A percentile compares a stretch with the other conserved stretches of the same genome.
These are phyloP conservation scores for Oryza officinalis DNA, from an alignment of 176 grass and related monocot species.

Conservation along the genomic window DNA sequence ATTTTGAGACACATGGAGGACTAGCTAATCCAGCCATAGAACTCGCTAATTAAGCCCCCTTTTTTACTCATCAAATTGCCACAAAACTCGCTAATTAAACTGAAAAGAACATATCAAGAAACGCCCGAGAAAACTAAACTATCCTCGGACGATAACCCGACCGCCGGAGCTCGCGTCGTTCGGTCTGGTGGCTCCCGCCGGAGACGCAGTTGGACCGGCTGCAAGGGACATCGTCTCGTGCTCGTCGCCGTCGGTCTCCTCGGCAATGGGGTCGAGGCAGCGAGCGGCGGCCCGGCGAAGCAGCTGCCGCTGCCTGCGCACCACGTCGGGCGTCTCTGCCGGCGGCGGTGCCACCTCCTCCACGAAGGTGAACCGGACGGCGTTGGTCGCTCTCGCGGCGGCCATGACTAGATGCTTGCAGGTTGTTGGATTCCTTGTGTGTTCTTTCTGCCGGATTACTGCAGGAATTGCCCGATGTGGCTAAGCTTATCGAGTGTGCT, in stretches of 20 bases:
- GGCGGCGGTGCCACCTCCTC: constrained; percentile 43
- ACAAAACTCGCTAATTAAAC: background rate
- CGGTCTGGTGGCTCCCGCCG: too few relatives aligned
- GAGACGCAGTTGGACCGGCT: background rate
- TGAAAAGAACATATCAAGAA: too few relatives aligned
- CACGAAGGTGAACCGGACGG: constrained; percentile 13
- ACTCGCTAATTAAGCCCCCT: background rate
- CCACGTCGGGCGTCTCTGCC: constrained; percentile 38
- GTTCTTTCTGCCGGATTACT: background rate
- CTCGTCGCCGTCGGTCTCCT: background rate
- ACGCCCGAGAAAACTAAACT: too few relatives aligned
- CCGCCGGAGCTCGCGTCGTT: too few relatives aligned
- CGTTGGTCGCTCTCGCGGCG: background rate
- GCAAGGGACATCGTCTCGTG: background rate
- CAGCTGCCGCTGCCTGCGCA: constrained; percentile 18
- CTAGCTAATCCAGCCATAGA: background rate
- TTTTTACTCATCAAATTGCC: background rate
- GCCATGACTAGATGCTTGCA: background rate
- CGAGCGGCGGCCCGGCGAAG: constrained; percentile 23
- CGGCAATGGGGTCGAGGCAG: constrained; percentile 35
- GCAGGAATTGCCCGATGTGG: background rate
- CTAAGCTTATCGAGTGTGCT: background rate
- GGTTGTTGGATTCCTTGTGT: background rate
- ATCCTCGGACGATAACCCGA: too few relatives aligned
- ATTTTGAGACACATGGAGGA: too few relatives aligned